A percentile compares a stretch with the other conserved stretches of the same genome.
Evolutionary conservation across 2,329 filamentous ascomycete species (phyloP).

Genomic region (Fusarium ramigenum): DNA sequence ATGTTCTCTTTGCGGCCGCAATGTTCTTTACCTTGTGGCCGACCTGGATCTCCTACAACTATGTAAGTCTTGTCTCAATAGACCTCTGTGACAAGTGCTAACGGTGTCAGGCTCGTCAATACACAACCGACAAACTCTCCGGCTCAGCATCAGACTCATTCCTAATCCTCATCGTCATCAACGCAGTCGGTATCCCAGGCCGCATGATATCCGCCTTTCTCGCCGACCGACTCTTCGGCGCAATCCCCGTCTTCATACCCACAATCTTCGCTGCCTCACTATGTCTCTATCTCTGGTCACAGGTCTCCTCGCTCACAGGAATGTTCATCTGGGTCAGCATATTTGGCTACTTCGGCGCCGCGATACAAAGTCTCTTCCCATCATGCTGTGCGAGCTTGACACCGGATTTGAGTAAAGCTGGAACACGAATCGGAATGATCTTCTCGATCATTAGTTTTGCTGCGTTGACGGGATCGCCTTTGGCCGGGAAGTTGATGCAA

Average conservation of each 20-base stretch:
- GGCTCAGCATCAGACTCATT: constrained; percentile 62
- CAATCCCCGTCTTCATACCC: constrained; percentile 65
- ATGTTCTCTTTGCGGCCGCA: constrained; percentile 48
- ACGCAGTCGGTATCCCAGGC: constrained; percentile 65
- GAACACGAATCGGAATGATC: constrained; percentile 68
- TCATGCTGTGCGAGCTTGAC: constrained; percentile 59
- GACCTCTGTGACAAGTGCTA: not conserved
- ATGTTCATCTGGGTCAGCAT: constrained; percentile 68
- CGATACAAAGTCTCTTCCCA: constrained; percentile 73
- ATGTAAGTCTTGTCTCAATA: constrained; percentile 42
- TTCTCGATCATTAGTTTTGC: constrained; percentile 66
- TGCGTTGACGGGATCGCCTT: constrained; percentile 63
- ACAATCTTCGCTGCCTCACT: constrained; percentile 58
- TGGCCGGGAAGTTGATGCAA: constrained; percentile 62
- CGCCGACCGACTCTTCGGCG: constrained; percentile 63
- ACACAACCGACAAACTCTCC: constrained; percentile 53
- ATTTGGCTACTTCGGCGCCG: constrained; percentile 72
- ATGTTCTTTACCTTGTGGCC: constrained; percentile 58
- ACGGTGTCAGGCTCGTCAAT: constrained; percentile 48
- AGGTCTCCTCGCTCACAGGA: constrained; percentile 50
- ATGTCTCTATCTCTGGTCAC: constrained; percentile 62
- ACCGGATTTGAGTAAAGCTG: constrained; percentile 62
- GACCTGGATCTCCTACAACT: constrained; percentile 61
- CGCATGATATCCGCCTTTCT: constrained; percentile 64
- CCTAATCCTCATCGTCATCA: constrained; percentile 67